A percentile compares a stretch with the other conserved stretches of the same genome.
These are phyloP conservation scores for Tetrahymena malaccensis DNA, from an alignment of 73 alveolate species.

Conservation along the genomic window DNA sequence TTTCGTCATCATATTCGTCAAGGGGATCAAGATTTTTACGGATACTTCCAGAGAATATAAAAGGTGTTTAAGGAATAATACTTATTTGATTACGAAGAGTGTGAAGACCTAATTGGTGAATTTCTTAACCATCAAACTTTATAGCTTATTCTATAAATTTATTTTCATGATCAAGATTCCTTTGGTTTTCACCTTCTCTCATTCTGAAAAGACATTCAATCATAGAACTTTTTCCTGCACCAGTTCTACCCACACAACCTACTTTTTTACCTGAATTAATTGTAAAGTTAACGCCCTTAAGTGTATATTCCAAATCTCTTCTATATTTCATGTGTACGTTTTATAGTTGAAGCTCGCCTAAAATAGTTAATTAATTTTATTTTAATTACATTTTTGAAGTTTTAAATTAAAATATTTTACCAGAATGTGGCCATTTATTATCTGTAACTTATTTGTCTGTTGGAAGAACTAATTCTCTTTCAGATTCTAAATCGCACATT, in stretches of 20 bases:
- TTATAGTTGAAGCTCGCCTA: slow-evolving; percentile 17
- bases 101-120: slow-evolving; percentile 46
- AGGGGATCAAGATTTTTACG: slow-evolving; percentile 69
- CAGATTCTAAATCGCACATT: neutral
- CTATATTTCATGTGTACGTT: slow-evolving; percentile 16
- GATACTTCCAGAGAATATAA: slow-evolving; percentile 47
- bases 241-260: slow-evolving; percentile 51
- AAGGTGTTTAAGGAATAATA: slow-evolving; percentile 57
- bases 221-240: slow-evolving; percentile 48
- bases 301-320: neutral
- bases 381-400: neutral
- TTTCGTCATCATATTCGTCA: slow-evolving; percentile 36
- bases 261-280: slow-evolving; percentile 29
- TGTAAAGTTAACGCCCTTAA: slow-evolving; percentile 9
- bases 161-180: neutral
- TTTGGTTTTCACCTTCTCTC: slow-evolving; percentile 38
- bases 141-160: slow-evolving; percentile 9
- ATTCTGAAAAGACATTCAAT: slow-evolving; percentile 47
- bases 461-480: neutral
- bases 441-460: neutral
- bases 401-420: neutral
- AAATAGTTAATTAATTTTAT: neutral
- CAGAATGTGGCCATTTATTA: neutral
- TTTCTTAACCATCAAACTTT: slow-evolving; percentile 43
- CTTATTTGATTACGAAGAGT: slow-evolving; percentile 43